Conservation (phyloP, 2,329 filamentous ascomycete species). For the Zarea fungicola region DNA sequence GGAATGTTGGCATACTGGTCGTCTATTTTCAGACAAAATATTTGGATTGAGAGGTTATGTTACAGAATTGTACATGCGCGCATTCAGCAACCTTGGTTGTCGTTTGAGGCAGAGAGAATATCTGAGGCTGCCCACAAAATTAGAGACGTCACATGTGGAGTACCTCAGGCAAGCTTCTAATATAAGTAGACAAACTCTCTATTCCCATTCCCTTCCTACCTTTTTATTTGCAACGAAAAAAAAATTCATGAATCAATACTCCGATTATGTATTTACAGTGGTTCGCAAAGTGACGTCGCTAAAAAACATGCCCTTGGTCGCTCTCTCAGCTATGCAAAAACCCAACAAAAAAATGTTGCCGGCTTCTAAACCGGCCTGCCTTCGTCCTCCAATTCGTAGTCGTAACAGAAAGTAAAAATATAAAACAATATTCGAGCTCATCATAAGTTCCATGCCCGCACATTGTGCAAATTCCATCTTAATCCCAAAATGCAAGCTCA, state of each 20-base stretch:
- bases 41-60: not conserved
- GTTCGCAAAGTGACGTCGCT: slow-evolving; percentile 12
- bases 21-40: not conserved
- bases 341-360: slow-evolving; percentile 10
- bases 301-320: slow-evolving; percentile 11
- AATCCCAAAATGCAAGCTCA: slow-evolving; percentile 7
- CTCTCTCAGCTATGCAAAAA: slow-evolving; percentile 11
- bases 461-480: slow-evolving; percentile 8
- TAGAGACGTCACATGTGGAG: slow-evolving; percentile 7
- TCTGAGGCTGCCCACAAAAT: not conserved
- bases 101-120: not conserved
- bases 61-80: not conserved
- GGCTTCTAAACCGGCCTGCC: not conserved
- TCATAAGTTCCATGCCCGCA: slow-evolving; percentile 8
- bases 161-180: not conserved
- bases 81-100: not conserved
- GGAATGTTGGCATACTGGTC: slow-evolving; percentile 47
- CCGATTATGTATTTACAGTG: slow-evolving; percentile 8
- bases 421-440: slow-evolving; percentile 11
- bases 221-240: not conserved
- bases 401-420: slow-evolving; percentile 7
- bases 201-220: not conserved
- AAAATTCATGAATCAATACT: not conserved
- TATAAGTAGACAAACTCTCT: not conserved
- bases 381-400: slow-evolving; percentile 2